Evolutionary conservation across 2,329 filamentous ascomycete species (phyloP).

Genomic region (Nemania bipapillata): DNA sequence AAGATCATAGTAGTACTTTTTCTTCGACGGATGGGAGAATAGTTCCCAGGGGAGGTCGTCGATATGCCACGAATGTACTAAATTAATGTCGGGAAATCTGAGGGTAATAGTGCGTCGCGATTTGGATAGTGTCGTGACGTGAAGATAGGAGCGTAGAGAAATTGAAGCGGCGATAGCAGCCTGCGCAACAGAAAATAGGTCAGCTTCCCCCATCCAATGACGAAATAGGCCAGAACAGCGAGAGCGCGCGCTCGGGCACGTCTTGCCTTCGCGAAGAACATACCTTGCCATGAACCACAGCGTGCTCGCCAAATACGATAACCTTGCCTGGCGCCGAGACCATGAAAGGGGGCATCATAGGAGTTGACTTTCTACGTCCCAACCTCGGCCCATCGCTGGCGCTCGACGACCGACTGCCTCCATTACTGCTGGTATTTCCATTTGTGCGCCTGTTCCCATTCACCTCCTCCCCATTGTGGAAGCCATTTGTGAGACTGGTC

Average conservation of each 20-base stretch:
- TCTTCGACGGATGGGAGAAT: constrained; percentile 84
- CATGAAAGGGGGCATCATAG: constrained; percentile 91
- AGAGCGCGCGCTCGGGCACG: not conserved
- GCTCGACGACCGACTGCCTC: constrained; percentile 46
- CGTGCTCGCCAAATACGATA: constrained; percentile 97
- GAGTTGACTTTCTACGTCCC: constrained; percentile 68
- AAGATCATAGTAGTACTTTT: constrained; percentile 93
- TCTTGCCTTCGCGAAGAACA: constrained; percentile 33
- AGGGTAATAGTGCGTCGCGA: constrained; percentile 87
- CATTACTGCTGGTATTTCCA: constrained; percentile 50
- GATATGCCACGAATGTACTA: constrained; percentile 94
- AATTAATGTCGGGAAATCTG: constrained; percentile 88
- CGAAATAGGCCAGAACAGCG: not conserved
- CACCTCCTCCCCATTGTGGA: constrained; percentile 43
- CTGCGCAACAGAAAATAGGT: constrained; percentile 55
- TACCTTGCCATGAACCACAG: constrained; percentile 96
- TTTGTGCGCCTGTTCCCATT: constrained; percentile 46
- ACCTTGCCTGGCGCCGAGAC: constrained; percentile 98
- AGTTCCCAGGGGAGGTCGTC: constrained; percentile 86
- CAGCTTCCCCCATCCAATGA: not conserved
- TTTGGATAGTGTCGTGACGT: constrained; percentile 93
- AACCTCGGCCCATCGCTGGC: constrained; percentile 53
- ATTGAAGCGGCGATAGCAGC: constrained; percentile 94
- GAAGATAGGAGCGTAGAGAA: constrained; percentile 93
- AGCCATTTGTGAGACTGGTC: constrained; percentile 50